A percentile compares a stretch with the other conserved stretches of the same genome.
phyloP scores from a whole-genome alignment of 106 monocot species.

The Acorus gramineus region DNA sequence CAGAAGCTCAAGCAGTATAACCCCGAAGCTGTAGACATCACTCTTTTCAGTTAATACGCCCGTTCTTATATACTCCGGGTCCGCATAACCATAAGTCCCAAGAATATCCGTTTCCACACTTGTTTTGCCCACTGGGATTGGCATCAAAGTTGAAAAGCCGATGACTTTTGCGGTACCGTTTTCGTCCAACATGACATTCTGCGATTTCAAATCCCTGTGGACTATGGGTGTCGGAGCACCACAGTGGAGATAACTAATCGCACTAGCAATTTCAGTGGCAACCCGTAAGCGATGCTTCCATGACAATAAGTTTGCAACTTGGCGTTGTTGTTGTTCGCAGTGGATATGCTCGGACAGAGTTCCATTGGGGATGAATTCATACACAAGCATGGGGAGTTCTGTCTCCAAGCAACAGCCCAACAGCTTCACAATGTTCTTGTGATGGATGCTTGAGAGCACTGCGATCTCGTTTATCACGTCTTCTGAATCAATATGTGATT shows the following conservation, averaged over 20 bases:
- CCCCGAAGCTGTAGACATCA: slow-evolving; percentile 2
- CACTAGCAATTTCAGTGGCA: slow-evolving; percentile 4
- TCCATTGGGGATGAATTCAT: too few relatives aligned
- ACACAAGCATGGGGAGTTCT: too few relatives aligned
- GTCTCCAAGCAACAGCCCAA: too few relatives aligned
- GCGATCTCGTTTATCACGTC: too few relatives aligned
- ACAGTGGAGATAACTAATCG: neutral
- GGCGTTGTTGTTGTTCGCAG: too few relatives aligned
- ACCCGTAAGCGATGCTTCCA: slow-evolving; percentile 1
- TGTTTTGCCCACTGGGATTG: neutral
- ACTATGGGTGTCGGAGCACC: neutral
- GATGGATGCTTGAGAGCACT: too few relatives aligned
- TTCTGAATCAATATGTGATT: too few relatives aligned
- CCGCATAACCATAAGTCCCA: neutral
- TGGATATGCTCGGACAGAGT: too few relatives aligned
- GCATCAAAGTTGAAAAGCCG: neutral
- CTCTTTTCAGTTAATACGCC: neutral
- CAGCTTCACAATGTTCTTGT: too few relatives aligned
- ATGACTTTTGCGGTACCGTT: neutral
- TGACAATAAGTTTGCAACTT: too few relatives aligned
- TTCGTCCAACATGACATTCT: neutral
- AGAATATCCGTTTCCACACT: neutral
- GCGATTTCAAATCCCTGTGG: neutral
- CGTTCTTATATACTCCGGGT: neutral
- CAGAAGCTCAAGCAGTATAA: neutral